Conservation (phyloP, 2,329 filamentous ascomycete species). For the Sporothrix protearum region DNA sequence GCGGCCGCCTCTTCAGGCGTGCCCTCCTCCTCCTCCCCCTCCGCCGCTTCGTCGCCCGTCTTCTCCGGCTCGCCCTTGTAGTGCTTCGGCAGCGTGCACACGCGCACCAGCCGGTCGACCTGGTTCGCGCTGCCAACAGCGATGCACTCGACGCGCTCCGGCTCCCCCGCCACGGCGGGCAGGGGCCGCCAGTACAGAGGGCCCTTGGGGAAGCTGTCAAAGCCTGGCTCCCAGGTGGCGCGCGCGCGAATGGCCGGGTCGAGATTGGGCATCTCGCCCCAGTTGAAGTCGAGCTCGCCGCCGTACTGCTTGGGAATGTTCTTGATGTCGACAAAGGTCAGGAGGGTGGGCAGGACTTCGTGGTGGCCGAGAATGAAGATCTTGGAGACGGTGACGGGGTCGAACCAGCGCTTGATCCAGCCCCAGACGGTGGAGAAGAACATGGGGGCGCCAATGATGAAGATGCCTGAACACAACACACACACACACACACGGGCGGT, state of each 20-base stretch:
- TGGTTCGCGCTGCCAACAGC: constrained; percentile 50
- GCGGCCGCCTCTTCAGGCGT: background rate
- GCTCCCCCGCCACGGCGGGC: constrained; percentile 31
- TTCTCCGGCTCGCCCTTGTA: constrained; percentile 30
- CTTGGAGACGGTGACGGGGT: constrained; percentile 89
- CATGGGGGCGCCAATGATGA: constrained; percentile 78
- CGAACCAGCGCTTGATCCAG: constrained; percentile 95
- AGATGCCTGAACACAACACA: too few species aligned
- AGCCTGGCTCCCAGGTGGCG: constrained; percentile 51
- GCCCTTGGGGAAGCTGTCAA: constrained; percentile 53
- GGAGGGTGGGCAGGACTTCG: constrained; percentile 73
- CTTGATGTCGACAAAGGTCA: constrained; percentile 72
- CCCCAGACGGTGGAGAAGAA: constrained; percentile 95
- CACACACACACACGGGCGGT: background rate
- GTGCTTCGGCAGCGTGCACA: constrained; percentile 51
- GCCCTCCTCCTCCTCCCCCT: constrained; percentile 17
- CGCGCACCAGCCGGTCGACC: constrained; percentile 43
- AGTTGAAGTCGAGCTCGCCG: constrained; percentile 77
- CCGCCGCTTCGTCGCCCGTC: constrained; percentile 12
- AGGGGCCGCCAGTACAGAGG: constrained; percentile 57
- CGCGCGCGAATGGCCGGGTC: constrained; percentile 58
- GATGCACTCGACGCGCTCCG: constrained; percentile 49
- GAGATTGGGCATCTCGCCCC: constrained; percentile 70
- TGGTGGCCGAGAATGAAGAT: constrained; percentile 79
- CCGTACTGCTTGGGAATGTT: constrained; percentile 91